phyloP scores from a whole-genome alignment of 768 basidiomycete species.

The Calvatia gigantea region DNA sequence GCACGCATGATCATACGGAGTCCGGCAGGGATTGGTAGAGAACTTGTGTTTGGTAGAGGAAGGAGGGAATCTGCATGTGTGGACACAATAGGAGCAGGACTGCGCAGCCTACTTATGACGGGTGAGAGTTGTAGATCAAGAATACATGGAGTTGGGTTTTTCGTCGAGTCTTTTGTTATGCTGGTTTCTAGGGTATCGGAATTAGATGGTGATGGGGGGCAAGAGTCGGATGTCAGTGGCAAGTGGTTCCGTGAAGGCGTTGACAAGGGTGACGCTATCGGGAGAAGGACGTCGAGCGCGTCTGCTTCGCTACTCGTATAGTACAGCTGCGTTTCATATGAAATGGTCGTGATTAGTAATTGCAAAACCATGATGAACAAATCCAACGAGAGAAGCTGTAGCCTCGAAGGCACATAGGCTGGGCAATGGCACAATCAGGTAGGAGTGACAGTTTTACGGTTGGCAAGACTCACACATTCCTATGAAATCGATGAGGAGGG shows the following conservation, averaged over 20 bases:
- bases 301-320: conserved; percentile 33
- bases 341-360: conserved; percentile 59
- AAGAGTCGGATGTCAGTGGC: conserved; percentile 9
- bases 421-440: conserved; percentile 1
- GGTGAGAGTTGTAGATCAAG: conserved; percentile 59
- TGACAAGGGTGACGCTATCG: conserved; percentile 19
- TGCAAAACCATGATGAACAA: conserved; percentile 65
- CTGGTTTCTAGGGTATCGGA: conserved; percentile 8
- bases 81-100: conserved; percentile 39
- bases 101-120: conserved; percentile 54
- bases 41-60: conserved; percentile 60
- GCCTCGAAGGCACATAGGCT: conserved; percentile 62
- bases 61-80: conserved; percentile 32
- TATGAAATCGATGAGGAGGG: conserved; percentile 73
- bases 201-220: conserved; percentile 18
- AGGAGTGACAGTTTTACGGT: background rate
- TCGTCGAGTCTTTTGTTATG: conserved; percentile 21
- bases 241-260: conserved; percentile 5
- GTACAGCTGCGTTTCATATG: conserved; percentile 57
- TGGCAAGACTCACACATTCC: conserved; percentile 56
- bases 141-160: conserved; percentile 26
- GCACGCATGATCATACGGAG: conserved; percentile 52
- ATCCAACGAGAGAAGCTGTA: conserved; percentile 66
- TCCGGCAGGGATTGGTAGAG: conserved; percentile 45
- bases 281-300: conserved; percentile 35